Base-by-base conservation (phyloP, 1,284 basidiomycete genomes). In the Cryptococcus hybrid region DNA sequence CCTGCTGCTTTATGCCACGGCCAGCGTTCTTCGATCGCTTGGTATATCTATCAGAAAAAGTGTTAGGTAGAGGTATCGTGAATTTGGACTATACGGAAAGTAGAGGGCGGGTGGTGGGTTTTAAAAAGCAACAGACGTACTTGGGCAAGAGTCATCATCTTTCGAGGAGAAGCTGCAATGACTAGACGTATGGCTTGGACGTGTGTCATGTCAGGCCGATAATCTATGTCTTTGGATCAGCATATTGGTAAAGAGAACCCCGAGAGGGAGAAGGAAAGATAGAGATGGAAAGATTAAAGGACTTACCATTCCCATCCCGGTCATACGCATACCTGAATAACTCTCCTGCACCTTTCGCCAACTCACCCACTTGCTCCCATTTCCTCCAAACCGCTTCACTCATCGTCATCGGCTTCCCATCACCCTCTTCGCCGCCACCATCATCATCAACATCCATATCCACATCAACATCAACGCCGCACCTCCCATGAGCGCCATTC, bases 11-110 rank as follows among this genome's bases (percentile, higher is more conserved):
- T 57, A 38, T 65, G 65, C 56, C 60, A 64, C 15, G 68, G 68
- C 68, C 68, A 70, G 6, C 68, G 58, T 49, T 68, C 66, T 51
- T 68, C 66, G 53, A 68, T 66, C 6, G 66, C 68, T 45, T 65
- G 60, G 55, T 68, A 70, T 48, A 70, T 70, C 68, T 70, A 51
- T 34, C 12, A 12, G 30, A n/a, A 35, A 12, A 15, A 1, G 7
- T n/a, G 45, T 47, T 18, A 24, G 38, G 34, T 7, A 38, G 1
- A n/a, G 12, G 15, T 9, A 44, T 13, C 3, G 8, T 11, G 15
- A 24, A 1, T 30, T 30, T 30, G 4, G 30, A 35, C 46, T 11
- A 24, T 7, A 35, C 46, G 4, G 2, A 30, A 47, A 43, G 12
- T 13, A 13, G 13, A 43, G 42, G 3, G 15, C 3, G 5, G 42